Conservation (phyloP, 2,329 filamentous ascomycete genomes). For the Aspergillus jensenii region DNA sequence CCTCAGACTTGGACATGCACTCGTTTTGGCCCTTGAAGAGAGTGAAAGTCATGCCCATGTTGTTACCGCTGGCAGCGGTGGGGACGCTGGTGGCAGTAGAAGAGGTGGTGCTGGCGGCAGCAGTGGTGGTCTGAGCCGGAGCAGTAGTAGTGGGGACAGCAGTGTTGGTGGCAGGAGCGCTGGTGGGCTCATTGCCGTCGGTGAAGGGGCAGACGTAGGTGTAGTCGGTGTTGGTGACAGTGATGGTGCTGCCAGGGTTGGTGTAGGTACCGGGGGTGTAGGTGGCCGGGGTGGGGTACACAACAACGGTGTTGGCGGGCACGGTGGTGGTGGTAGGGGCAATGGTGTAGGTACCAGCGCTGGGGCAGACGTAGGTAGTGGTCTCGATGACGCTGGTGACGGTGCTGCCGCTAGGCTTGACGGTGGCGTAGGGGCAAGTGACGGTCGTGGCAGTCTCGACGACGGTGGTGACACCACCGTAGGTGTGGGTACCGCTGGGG, state of each 20-base stretch:
- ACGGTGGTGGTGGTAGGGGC: conserved; percentile 65
- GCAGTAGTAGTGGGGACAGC: conserved; percentile 22
- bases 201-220: conserved; percentile 71
- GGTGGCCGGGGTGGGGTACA: conserved; percentile 65
- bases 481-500: conserved; percentile 64
- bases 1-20: conserved; percentile 65
- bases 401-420: conserved; percentile 56
- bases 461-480: conserved; percentile 71
- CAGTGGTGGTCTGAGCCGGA: conserved; percentile 21
- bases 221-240: conserved; percentile 66
- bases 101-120: conserved; percentile 27
- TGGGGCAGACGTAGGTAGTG: conserved; percentile 73
- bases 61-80: conserved; percentile 19
- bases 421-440: conserved; percentile 68
- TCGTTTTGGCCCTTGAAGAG: conserved; percentile 60
- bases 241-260: conserved; percentile 64
- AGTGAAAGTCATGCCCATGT: conserved; percentile 76
- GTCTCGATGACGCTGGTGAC: conserved; percentile 67
- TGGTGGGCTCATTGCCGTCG: conserved; percentile 37
- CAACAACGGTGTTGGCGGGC: conserved; percentile 51
- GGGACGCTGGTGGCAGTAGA: conserved; percentile 19
- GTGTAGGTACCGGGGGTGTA: conserved; percentile 73
- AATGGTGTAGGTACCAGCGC: conserved; percentile 73
- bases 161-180: conserved; percentile 28
- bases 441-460: conserved; percentile 67